A percentile compares a stretch with the other conserved stretches of the same genome.
Evolutionary conservation across 345 rosid genomes (phyloP).

Genomic region (Abelmoschus esculentus): DNA sequence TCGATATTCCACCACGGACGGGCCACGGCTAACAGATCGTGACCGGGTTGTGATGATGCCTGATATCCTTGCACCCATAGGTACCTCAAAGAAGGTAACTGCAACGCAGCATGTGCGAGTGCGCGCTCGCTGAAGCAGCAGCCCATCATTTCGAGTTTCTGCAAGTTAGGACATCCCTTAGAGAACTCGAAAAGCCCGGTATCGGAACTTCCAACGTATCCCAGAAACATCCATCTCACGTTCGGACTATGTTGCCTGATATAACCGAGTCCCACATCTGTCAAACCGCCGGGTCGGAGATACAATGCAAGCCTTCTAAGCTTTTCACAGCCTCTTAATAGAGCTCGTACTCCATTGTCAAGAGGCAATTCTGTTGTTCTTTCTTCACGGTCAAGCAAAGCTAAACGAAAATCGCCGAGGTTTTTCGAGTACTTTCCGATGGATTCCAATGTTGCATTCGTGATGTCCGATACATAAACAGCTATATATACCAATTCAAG

Average conservation of each 20-base stretch:
- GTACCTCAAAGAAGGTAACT: conserved; percentile 68
- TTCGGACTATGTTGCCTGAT: conserved; percentile 63
- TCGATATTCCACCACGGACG: conserved; percentile 96
- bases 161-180: conserved; percentile 74
- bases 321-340: conserved; percentile 74
- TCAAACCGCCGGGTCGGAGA: conserved; percentile 70
- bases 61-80: conserved; percentile 94
- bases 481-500: conserved; percentile 68
- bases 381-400: conserved; percentile 66
- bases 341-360: conserved; percentile 73
- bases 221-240: conserved; percentile 85
- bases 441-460: conserved; percentile 57
- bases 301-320: conserved; percentile 76
- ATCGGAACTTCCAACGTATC: conserved; percentile 65
- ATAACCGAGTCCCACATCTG: conserved; percentile 72
- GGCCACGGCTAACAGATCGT: conserved; percentile 60
- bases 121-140: conserved; percentile 81
- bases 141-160: conserved; percentile 86
- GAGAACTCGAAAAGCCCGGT: conserved; percentile 70
- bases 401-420: conserved; percentile 76
- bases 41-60: conserved; percentile 37
- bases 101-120: conserved; percentile 54
- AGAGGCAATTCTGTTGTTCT: conserved; percentile 76
- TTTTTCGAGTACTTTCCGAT: conserved; percentile 60
- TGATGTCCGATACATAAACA: conserved; percentile 77